These are phyloP conservation scores for Exophiala oligosperma DNA, from an alignment of 2,329 filamentous ascomycete species.

Conservation along the genomic window DNA sequence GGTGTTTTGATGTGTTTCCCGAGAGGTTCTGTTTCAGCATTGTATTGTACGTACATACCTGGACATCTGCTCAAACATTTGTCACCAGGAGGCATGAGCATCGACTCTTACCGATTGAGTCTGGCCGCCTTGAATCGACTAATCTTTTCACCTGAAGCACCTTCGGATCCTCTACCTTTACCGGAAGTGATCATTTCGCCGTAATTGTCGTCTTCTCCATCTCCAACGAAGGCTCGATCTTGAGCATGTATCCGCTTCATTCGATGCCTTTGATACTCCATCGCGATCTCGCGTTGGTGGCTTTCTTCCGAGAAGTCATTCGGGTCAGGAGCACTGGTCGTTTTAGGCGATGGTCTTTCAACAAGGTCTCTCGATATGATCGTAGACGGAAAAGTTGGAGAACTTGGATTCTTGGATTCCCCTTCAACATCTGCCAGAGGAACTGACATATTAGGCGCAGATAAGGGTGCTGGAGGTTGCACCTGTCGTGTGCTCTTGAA, in stretches of 20 bases:
- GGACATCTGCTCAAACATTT: background rate
- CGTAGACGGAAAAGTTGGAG: conserved; percentile 43
- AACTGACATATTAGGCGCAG: conserved; percentile 33
- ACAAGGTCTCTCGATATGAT: conserved; percentile 61
- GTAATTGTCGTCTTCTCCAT: conserved; percentile 62
- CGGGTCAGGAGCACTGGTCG: conserved; percentile 47
- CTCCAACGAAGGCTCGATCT: conserved; percentile 72
- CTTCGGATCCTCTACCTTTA: background rate
- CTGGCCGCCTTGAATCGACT: conserved; percentile 51
- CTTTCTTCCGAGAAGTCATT: conserved; percentile 72
- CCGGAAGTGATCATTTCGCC: conserved; percentile 62
- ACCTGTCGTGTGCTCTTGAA: conserved; percentile 27
- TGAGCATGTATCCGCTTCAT: conserved; percentile 80
- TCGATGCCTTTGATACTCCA: conserved; percentile 78
- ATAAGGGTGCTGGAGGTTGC: conserved; percentile 32
- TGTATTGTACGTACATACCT: background rate
- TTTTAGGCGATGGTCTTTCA: conserved; percentile 46
- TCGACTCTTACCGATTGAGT: conserved; percentile 31
- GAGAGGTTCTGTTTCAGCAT: background rate
- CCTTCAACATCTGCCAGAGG: conserved; percentile 6
- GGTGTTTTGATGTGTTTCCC: too few species aligned
- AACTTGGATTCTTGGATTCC: conserved; percentile 31
- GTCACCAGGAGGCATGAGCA: background rate
- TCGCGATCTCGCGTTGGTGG: conserved; percentile 73
- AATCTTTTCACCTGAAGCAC: conserved; percentile 60